Evolutionary conservation across 2,329 filamentous ascomycete species (phyloP).

Genomic region (Sarocladiaceae sp.): DNA sequence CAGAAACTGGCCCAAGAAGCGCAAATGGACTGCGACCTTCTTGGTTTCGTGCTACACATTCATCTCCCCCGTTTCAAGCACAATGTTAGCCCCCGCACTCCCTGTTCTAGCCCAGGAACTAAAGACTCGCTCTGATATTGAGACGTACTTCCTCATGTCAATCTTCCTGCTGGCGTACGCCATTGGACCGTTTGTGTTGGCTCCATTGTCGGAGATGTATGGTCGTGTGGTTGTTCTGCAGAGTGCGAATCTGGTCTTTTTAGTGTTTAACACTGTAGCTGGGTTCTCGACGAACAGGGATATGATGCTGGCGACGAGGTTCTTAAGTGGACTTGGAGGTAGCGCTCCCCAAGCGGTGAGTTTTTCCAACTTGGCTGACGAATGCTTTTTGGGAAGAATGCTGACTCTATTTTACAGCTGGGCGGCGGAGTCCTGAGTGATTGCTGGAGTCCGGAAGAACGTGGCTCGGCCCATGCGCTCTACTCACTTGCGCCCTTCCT

Average conservation of each 20-base stretch:
- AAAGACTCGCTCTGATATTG: conserved; percentile 34
- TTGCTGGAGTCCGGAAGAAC: conserved; percentile 38
- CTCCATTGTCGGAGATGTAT: conserved; percentile 48
- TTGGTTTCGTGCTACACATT: conserved; percentile 41
- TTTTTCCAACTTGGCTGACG: not conserved
- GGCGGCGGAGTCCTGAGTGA: conserved; percentile 45
- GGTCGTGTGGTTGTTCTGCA: conserved; percentile 43
- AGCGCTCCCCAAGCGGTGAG: conserved; percentile 40
- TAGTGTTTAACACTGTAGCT: conserved; percentile 51
- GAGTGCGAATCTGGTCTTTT: conserved; percentile 42
- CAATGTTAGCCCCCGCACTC: conserved; percentile 43
- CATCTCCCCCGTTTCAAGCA: conserved; percentile 52
- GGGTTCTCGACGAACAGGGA: conserved; percentile 41
- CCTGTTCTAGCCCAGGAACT: conserved; percentile 39
- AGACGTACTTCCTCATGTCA: conserved; percentile 49
- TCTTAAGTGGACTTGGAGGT: conserved; percentile 42
- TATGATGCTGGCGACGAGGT: conserved; percentile 45
- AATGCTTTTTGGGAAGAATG: conserved; percentile 3
- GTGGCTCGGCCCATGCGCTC: conserved; percentile 25
- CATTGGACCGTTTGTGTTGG: conserved; percentile 47
- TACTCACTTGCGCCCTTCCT: conserved; percentile 38
- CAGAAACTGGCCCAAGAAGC: conserved; percentile 40
- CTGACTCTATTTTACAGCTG: conserved; percentile 22
- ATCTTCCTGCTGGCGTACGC: conserved; percentile 57
- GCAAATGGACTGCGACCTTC: conserved; percentile 31